These are phyloP conservation scores for Jaenimonas drosophilae DNA, from an alignment of 208 protist genomes.

Conservation along the genomic window DNA sequence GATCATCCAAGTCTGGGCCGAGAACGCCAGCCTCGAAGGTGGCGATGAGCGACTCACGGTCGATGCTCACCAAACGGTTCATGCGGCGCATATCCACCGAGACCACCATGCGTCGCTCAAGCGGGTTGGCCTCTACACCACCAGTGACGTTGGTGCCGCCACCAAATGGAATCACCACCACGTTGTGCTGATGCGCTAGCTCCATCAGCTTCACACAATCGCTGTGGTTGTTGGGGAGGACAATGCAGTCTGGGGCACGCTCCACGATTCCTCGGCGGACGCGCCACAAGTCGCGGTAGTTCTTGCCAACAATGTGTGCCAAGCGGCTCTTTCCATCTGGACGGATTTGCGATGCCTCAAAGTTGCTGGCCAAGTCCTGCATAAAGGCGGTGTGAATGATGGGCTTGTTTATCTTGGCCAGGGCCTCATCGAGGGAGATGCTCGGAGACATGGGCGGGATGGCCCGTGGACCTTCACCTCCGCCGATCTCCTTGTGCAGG, in stretches of 20 bases:
- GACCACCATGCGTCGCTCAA: constrained; percentile 85
- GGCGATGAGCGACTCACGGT: constrained; percentile 76
- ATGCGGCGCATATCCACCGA: constrained; percentile 92
- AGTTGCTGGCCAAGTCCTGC: constrained; percentile 29
- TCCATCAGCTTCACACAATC: constrained; percentile 82
- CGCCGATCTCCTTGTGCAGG: constrained; percentile 63
- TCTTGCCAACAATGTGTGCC: constrained; percentile 86
- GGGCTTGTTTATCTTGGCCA: constrained; percentile 49
- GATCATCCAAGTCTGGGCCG: constrained; percentile 84
- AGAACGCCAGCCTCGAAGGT: constrained; percentile 87
- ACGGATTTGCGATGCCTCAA: constrained; percentile 56
- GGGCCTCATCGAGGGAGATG: constrained; percentile 59
- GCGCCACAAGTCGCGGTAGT: constrained; percentile 90
- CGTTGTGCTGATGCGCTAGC: constrained; percentile 85
- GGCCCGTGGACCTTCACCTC: constrained; percentile 24
- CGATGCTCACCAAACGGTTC: constrained; percentile 78
- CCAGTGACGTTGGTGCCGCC: constrained; percentile 92
- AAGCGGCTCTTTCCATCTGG: constrained; percentile 69
- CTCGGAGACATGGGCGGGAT: constrained; percentile 43
- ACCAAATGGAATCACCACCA: constrained; percentile 90
- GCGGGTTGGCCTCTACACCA: constrained; percentile 81
- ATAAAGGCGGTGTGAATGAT: constrained; percentile 77
- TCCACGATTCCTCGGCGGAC: constrained; percentile 82
- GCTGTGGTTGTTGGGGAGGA: constrained; percentile 79
- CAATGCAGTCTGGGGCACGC: constrained; percentile 83